phyloP scores from a whole-genome alignment of 768 basidiomycete species.

The Infundibulicybe gibba region DNA sequence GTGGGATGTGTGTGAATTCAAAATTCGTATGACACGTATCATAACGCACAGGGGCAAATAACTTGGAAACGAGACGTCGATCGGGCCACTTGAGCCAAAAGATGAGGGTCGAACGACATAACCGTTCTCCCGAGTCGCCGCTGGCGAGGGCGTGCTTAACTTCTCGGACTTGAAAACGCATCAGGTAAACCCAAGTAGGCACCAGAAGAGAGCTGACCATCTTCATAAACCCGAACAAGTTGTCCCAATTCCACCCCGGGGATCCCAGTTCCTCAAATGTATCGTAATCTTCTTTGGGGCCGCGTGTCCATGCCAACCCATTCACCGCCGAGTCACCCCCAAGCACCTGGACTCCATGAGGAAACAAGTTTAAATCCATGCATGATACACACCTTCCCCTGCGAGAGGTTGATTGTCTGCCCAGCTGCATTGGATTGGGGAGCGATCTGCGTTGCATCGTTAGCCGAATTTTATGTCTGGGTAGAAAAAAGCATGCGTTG shows the following conservation, averaged over 20 bases:
- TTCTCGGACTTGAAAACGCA: slow-evolving; percentile 18
- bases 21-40: no score
- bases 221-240: slow-evolving; percentile 27
- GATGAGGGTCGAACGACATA: slow-evolving; percentile 16
- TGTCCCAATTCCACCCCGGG: slow-evolving; percentile 33
- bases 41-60: slow-evolving; percentile 22
- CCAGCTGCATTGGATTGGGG: slow-evolving; percentile 19
- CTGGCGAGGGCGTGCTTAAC: slow-evolving; percentile 17
- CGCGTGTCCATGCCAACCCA: slow-evolving; percentile 30
- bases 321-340: slow-evolving; percentile 33
- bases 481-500: slow-evolving; percentile 5
- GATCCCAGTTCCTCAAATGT: slow-evolving; percentile 20
- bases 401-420: slow-evolving; percentile 20
- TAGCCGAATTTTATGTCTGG: neutral
- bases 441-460: slow-evolving; percentile 9
- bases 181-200: neutral
- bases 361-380: neutral
- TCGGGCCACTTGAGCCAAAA: slow-evolving; percentile 19
- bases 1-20: neutral
- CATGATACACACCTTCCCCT: slow-evolving; percentile 18
- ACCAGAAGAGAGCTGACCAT: slow-evolving; percentile 13
- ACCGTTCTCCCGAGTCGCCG: slow-evolving; percentile 16
- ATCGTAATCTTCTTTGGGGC: slow-evolving; percentile 25
- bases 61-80: slow-evolving; percentile 24
- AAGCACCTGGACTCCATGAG: slow-evolving; percentile 18